Evolutionary conservation across 331 rosid genomes (phyloP).

Genomic region (Quercus lobata): DNA sequence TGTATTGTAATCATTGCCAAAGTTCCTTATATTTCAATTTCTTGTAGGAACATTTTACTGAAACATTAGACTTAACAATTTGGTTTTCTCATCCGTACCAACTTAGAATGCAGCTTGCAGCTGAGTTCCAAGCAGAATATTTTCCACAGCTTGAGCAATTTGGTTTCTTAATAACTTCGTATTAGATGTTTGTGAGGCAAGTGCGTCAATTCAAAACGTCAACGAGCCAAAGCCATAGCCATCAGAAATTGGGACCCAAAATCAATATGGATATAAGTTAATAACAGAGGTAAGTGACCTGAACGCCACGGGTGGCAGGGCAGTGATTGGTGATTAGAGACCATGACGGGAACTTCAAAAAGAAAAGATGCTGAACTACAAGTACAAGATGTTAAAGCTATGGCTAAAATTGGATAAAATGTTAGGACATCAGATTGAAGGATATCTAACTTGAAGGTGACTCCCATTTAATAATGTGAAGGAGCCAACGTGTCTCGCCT

Average conservation of each 20-base stretch:
- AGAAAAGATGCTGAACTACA: background rate
- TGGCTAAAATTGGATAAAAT: too few relatives aligned
- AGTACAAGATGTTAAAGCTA: background rate
- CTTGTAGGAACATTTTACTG: background rate
- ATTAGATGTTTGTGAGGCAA: background rate
- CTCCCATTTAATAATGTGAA: background rate
- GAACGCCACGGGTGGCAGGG: background rate
- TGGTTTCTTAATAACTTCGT: background rate
- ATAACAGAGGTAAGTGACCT: background rate
- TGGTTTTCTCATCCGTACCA: background rate
- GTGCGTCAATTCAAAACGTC: background rate
- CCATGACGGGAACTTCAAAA: background rate
- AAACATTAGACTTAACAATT: background rate
- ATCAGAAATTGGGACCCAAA: background rate
- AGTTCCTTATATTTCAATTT: background rate
- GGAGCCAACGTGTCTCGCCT: background rate
- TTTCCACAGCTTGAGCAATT: background rate
- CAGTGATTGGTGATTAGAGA: background rate
- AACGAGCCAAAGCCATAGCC: background rate
- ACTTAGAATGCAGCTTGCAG: background rate
- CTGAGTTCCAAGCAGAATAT: background rate
- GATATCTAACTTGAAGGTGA: background rate
- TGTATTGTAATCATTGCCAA: background rate
- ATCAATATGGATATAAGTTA: background rate
- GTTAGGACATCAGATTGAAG: background rate